Percentiles rank a stretch among this genome's conserved stretches.
Evolutionary conservation across 192 early-diverging fungal genomes (phyloP).

Genomic region (Radiomyces spectabilis): DNA sequence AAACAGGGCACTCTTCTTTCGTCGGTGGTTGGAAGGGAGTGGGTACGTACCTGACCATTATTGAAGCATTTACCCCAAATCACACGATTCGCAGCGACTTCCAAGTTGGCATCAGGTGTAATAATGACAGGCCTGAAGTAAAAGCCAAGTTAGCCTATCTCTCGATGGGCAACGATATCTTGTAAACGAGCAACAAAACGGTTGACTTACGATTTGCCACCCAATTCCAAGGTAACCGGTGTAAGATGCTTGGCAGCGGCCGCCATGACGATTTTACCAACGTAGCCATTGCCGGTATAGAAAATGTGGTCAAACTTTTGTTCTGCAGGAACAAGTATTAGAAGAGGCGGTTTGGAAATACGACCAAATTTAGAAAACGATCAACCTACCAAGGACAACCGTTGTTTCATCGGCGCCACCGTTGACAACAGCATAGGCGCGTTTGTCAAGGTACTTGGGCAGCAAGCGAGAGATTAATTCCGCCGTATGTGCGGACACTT

Average conservation of each 20-base stretch:
- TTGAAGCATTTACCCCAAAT: slow-evolving; percentile 80
- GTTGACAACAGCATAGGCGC: slow-evolving; percentile 63
- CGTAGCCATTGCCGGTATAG: slow-evolving; percentile 80
- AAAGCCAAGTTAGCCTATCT: background rate
- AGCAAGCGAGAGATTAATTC: slow-evolving; percentile 53
- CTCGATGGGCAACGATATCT: too few relatives aligned
- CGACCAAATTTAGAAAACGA: too few relatives aligned
- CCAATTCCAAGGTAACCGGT: slow-evolving; percentile 86
- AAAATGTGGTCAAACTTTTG: slow-evolving; percentile 86
- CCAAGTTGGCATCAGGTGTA: slow-evolving; percentile 58
- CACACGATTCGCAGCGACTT: slow-evolving; percentile 60
- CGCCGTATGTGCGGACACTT: slow-evolving; percentile 65
- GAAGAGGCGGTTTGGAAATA: background rate
- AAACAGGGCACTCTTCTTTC: background rate
- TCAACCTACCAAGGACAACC: background rate
- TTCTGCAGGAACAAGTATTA: slow-evolving; percentile 42
- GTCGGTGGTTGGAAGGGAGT: background rate
- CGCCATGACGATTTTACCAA: slow-evolving; percentile 78
- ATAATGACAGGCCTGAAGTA: slow-evolving; percentile 50
- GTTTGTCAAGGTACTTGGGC: slow-evolving; percentile 70
- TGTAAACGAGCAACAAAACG: background rate
- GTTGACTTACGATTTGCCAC: slow-evolving; percentile 68
- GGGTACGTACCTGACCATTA: slow-evolving; percentile 63
- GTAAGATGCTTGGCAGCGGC: slow-evolving; percentile 84
- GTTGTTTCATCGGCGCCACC: slow-evolving; percentile 75